Percentiles rank a stretch among this genome's conserved stretches.
Conservation (phyloP, 257 asterid species). For the Echites panduratus region DNA sequence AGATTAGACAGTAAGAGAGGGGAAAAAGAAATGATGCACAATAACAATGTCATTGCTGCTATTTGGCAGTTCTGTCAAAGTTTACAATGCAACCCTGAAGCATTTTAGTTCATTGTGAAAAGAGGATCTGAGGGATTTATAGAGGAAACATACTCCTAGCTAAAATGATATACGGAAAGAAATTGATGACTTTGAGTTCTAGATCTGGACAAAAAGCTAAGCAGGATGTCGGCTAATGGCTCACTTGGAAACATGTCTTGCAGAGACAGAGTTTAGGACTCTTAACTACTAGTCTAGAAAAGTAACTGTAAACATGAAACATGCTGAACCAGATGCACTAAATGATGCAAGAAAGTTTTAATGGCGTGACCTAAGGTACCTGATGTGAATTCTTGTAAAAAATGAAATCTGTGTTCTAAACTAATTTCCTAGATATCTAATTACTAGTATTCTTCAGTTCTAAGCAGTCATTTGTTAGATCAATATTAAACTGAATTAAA, state of each 20-base stretch:
- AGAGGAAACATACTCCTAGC: too few relatives aligned
- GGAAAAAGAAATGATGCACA: too few relatives aligned
- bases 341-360: background rate
- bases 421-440: too few relatives aligned
- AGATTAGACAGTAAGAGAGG: background rate
- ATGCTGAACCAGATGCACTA: background rate
- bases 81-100: too few relatives aligned
- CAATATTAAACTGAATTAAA: background rate
- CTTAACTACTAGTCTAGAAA: background rate
- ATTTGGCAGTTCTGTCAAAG: too few relatives aligned
- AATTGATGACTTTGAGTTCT: too few relatives aligned
- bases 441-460: background rate
- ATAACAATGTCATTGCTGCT: too few relatives aligned
- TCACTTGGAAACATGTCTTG: background rate
- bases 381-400: background rate
- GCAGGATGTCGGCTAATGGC: background rate
- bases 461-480: background rate
- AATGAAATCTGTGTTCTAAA: background rate
- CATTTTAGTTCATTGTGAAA: too few relatives aligned
- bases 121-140: too few relatives aligned
- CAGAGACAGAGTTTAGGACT: background rate
- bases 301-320: background rate
- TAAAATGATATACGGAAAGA: too few relatives aligned
- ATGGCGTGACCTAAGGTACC: background rate
- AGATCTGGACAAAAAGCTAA: background rate